Evolutionary conservation across 352 stramenopile genomes (phyloP).

Genomic region (Pythium volutum): DNA sequence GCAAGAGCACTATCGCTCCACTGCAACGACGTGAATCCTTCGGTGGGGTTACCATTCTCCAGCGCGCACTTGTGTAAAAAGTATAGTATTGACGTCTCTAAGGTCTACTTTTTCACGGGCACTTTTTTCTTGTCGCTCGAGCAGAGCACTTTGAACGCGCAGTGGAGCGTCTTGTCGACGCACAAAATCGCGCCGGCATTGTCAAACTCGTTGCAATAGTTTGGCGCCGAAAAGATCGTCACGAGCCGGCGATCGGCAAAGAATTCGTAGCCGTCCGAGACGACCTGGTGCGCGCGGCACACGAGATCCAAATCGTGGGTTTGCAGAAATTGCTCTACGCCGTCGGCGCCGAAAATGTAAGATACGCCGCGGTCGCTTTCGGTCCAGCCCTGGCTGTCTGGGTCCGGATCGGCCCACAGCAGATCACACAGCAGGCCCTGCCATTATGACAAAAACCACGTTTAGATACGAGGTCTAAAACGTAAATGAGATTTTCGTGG

Average conservation of each 20-base stretch:
- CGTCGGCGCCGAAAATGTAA: conserved; percentile 98
- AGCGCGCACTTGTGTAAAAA: background rate
- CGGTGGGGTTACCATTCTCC: background rate
- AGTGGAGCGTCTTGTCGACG: conserved; percentile 69
- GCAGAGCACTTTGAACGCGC: conserved; percentile 82
- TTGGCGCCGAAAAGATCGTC: conserved; percentile 99
- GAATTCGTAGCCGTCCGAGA: conserved; percentile 99
- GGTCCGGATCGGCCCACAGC: conserved; percentile 86
- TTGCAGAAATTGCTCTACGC: conserved; percentile 96
- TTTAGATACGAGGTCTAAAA: background rate
- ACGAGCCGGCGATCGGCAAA: conserved; percentile 98
- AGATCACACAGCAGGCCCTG: conserved; percentile 80
- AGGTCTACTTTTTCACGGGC: conserved; percentile 18
- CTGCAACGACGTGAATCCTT: background rate
- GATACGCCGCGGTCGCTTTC: conserved; percentile 97
- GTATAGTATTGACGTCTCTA: no score
- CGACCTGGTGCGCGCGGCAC: conserved; percentile 98
- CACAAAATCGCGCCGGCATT: conserved; percentile 94
- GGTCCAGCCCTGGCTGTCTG: conserved; percentile 91
- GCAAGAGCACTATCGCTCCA: background rate
- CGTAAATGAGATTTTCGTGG: background rate
- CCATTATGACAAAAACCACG: background rate
- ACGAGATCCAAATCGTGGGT: conserved; percentile 97
- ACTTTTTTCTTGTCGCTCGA: conserved; percentile 69
- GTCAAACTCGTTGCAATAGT: conserved; percentile 99